Base-by-base conservation (phyloP, 441 rosid genomes). In the Dalechampia spathulata region DNA sequence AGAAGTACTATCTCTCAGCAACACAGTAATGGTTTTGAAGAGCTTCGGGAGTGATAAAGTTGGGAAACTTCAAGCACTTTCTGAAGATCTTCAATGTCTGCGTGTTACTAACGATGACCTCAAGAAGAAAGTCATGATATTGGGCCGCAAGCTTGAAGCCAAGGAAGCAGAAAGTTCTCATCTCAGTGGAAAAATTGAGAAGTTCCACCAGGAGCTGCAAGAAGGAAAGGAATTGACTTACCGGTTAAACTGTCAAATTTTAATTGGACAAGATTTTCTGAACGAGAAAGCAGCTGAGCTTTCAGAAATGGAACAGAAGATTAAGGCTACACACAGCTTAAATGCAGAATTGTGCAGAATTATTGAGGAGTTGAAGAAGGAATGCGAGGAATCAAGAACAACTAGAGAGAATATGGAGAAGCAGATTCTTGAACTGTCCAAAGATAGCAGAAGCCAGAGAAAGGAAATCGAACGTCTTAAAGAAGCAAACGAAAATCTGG, bases 1-100 rank as follows among this genome's bases (percentile, higher is more conserved):
- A 57, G 91, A 94, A 66, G 82, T 74, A 46, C 51, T 82, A 41
- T 67, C 78, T 57, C 67, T 79, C 58, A 43, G 75, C 51, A 81
- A 26, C 65, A 67, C 73, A 58, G 81, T 84, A 42, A 45, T 70
- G 57, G 77, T 87, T 72, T 80, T 76, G 54, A 68, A 62, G 74
- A 78, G 82, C 64, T 75, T 83, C 61, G 83, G 80, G 46, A 57
- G 65, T 41, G 84, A 87, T 72, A 86, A 81, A 78, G 69, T 66
- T 28, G 78, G 74, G 49, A 85, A 87, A 72, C 69, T 78, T 36
- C 63, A 72, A 68, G 71, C 58, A 28, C 73, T 84, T 66, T 58
- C 52, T 49, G 78, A 74, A 48, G 73, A 74, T 67, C 62, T 81
- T 47, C 66, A 55, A 19, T 46, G 57, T 60, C 69, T 87, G 30